Percentiles rank a stretch among this genome's conserved stretches.
These are phyloP conservation scores for Pichia sp. DNA, from an alignment of 1,139 yeast genomes.

Conservation along the genomic window DNA sequence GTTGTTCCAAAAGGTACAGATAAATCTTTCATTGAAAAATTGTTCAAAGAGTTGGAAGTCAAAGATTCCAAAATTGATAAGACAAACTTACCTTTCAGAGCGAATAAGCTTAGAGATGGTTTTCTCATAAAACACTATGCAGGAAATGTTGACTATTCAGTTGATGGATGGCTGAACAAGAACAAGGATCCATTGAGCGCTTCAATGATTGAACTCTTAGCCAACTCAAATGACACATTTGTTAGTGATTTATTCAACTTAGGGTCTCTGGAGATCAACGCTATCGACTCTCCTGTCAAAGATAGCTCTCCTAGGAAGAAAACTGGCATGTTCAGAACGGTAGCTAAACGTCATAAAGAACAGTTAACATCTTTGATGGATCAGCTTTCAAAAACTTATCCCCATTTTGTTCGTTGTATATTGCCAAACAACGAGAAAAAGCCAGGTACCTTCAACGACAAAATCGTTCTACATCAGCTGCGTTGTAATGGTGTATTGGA, in stretches of 20 bases:
- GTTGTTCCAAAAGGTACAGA: conserved; percentile 91
- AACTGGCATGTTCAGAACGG: conserved; percentile 61
- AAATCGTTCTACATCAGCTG: conserved; percentile 78
- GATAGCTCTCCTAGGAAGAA: conserved; percentile 22
- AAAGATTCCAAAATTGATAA: conserved; percentile 49
- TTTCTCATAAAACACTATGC: conserved; percentile 91
- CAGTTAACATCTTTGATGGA: conserved; percentile 70
- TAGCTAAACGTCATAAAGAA: conserved; percentile 81
- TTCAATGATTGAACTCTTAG: conserved; percentile 55
- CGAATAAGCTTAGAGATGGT: conserved; percentile 65
- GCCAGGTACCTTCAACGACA: conserved; percentile 69
- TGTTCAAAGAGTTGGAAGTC: conserved; percentile 55
- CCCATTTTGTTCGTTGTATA: conserved; percentile 95
- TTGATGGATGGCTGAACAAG: conserved; percentile 91
- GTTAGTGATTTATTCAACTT: conserved; percentile 45
- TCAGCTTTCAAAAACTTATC: conserved; percentile 77
- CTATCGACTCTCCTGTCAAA: conserved; percentile 31
- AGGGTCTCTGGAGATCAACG: conserved; percentile 23
- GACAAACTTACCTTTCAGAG: conserved; percentile 30
- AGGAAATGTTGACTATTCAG: conserved; percentile 87
- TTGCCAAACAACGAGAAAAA: conserved; percentile 78
- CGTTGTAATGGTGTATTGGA: conserved; percentile 97
- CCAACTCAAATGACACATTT: conserved; percentile 53
- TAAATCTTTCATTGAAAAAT: conserved; percentile 73
- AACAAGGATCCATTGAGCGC: conserved; percentile 92